Conservation (phyloP, 148 eudicot species). For the Drosera capensis region DNA sequence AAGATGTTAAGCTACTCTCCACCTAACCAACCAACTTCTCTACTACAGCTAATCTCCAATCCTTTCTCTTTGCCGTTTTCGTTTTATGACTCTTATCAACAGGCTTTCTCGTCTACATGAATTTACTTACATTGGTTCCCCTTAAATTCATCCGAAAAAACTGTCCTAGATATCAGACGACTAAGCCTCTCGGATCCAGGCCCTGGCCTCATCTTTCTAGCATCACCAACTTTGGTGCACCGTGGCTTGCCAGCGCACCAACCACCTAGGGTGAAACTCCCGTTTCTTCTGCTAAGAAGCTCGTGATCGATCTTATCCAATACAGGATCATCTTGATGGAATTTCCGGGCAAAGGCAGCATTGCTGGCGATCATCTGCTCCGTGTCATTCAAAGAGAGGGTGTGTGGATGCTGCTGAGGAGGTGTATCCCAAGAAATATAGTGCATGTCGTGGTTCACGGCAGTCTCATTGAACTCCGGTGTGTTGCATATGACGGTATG, state of each 20-base stretch:
- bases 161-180: constrained; percentile 29
- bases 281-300: constrained; percentile 46
- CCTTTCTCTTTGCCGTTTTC: no score
- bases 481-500: constrained; percentile 84
- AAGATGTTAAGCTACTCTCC: neutral
- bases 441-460: constrained; percentile 79
- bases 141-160: constrained; percentile 22
- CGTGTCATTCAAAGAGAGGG: constrained; percentile 41
- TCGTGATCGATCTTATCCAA: constrained; percentile 63
- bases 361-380: constrained; percentile 44
- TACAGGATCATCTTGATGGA: constrained; percentile 36
- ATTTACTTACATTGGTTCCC: constrained; percentile 51
- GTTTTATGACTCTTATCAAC: neutral
- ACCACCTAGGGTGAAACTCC: constrained; percentile 73
- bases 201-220: constrained; percentile 42
- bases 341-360: constrained; percentile 84
- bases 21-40: neutral
- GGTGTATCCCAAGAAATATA: constrained; percentile 87
- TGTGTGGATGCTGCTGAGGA: constrained; percentile 76
- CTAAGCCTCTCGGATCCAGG: constrained; percentile 63
- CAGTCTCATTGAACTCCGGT: constrained; percentile 50
- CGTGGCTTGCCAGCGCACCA: constrained; percentile 66
- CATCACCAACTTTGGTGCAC: constrained; percentile 53
- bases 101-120: neutral
- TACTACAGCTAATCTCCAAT: no score